phyloP scores from a whole-genome alignment of 257 asterid genomes.

The Ajuga chamaepitys region DNA sequence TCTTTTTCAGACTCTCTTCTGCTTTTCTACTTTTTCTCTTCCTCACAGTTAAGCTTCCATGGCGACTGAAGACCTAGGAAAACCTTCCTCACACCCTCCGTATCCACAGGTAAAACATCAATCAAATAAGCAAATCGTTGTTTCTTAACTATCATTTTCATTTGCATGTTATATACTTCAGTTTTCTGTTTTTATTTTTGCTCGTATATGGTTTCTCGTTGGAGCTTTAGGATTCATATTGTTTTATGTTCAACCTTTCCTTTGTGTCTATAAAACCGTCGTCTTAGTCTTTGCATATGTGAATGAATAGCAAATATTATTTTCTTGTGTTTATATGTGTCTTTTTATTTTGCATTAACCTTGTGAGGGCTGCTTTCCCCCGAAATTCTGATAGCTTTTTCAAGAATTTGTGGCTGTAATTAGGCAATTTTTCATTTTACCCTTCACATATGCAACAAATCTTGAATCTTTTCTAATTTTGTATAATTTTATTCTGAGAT shows the following conservation, averaged over 20 bases:
- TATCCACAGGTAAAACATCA: constrained; percentile 66
- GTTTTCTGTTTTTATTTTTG: neutral
- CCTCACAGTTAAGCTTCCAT: constrained; percentile 29
- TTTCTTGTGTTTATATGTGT: neutral
- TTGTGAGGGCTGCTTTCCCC: neutral
- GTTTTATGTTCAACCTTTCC: neutral
- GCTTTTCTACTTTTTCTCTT: neutral
- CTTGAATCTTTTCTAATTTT: neutral
- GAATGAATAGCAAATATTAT: neutral
- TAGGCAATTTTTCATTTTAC: neutral
- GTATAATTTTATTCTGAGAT: neutral
- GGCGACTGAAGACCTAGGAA: constrained; percentile 63
- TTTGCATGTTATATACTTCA: neutral
- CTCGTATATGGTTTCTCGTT: neutral
- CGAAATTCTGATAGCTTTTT: neutral
- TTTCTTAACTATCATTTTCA: neutral
- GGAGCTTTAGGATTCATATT: neutral
- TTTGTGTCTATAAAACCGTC: neutral
- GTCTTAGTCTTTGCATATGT: neutral
- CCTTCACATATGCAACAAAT: neutral
- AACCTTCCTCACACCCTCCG: constrained; percentile 49
- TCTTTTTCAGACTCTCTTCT: neutral
- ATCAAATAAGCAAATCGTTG: neutral
- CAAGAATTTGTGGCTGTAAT: neutral
- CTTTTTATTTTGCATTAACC: neutral